Evolutionary conservation across 75 land plant genomes (phyloP).

Genomic region (Gnetum montanum): DNA sequence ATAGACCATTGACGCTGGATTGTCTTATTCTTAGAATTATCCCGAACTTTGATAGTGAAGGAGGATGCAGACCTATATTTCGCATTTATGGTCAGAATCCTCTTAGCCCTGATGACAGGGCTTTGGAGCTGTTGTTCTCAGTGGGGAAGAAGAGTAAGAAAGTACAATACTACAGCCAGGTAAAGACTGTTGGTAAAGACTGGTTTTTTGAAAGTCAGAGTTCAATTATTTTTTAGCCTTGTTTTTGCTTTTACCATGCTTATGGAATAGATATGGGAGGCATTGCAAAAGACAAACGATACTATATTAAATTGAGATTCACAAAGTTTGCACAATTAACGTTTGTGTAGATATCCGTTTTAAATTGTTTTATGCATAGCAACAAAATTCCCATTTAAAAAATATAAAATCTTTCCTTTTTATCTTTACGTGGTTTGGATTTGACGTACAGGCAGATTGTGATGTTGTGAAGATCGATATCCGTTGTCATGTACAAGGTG

Average conservation of each 20-base stretch:
- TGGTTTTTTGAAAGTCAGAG: not conserved
- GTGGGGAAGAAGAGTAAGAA: constrained; percentile 65
- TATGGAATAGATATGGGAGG: not conserved
- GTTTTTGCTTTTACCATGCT: not conserved
- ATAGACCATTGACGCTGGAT: constrained; percentile 81
- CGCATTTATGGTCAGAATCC: constrained; percentile 82
- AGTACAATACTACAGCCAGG: constrained; percentile 80
- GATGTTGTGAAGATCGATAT: constrained; percentile 97
- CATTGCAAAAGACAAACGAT: not conserved
- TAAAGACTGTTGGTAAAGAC: constrained; percentile 30
- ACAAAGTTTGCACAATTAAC: not conserved
- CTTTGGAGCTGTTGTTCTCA: constrained; percentile 71
- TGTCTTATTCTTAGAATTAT: constrained; percentile 90
- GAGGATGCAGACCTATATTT: constrained; percentile 87
- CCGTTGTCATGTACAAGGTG: constrained; percentile 92
- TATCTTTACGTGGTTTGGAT: not conserved
- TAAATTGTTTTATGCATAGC: not conserved
- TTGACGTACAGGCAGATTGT: constrained; percentile 62
- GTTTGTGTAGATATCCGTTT: not conserved
- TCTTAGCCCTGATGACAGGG: constrained; percentile 35
- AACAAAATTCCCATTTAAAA: too few species aligned
- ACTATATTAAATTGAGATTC: too few species aligned
- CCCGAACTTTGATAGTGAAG: constrained; percentile 80
- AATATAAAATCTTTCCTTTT: not conserved
- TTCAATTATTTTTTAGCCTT: constrained; percentile 3